Evolutionary conservation across 179 eudicot species (phyloP), one percentile per base, ranked within the genome.

Genomic region (Spinacia oleracea): DNA sequence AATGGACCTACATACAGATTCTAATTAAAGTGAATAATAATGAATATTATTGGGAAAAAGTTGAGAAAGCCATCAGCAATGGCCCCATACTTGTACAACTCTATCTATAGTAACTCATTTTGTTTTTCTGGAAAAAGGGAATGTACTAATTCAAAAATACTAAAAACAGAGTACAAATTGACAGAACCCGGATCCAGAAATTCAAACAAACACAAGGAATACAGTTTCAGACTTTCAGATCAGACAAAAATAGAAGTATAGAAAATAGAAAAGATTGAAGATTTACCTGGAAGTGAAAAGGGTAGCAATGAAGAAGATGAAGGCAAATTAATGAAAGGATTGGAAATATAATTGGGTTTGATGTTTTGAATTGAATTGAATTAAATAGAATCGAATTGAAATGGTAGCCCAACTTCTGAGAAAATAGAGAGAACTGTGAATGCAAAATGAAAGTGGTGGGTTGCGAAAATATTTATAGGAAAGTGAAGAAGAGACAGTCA

Each of bases 141-240:
- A 32, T 31, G 60, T 27, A 32, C 20, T 32, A 50, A 29, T 14
- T 5, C 45, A 72, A 72, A 32, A 25, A 55, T 34, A 7, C 63
- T 10, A 14, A 29, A 23, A 7, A 53, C 4, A 4, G 1, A 73
- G 4, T 20, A 56, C 21, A 5, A 55, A 11, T 56, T 2, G 31
- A 9, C 6, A 32, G 20, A 35, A 58, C 56, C 38, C 38, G 67
- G 77, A 74, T 74, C 77, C 48, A 35, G 23, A 40, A 56, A 74
- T 50, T 18, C 45, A 72, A 50, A 73, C 46, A 29, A 29, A 55
- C 32, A 58, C 50, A 55, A 16, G 31, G 1, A 73, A 15, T 4
- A 32, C 27, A 46, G 60, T 72, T 72, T 8, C 7, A 20, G 43
- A 50, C 23, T 72, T 72, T 8, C 7, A 20, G 43, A 50, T 43